Evolutionary conservation across 2,329 filamentous ascomycete genomes (phyloP).

Genomic region (Nemania serpens): DNA sequence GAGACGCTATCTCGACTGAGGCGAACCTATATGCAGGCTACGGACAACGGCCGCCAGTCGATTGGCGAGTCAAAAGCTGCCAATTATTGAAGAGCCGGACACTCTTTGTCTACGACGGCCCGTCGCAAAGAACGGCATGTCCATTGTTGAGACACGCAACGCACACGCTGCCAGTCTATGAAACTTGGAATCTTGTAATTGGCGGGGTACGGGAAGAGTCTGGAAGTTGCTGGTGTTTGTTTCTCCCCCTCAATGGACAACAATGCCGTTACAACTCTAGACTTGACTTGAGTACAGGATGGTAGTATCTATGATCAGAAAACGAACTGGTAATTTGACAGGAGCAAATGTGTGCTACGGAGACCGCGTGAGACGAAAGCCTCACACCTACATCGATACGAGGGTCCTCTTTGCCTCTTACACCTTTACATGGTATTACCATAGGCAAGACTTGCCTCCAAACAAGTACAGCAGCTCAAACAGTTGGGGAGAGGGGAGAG

Average conservation of each 20-base stretch:
- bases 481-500: background rate
- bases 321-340: slow-evolving; percentile 6
- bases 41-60: slow-evolving; percentile 16
- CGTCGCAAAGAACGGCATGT: slow-evolving; percentile 9
- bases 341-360: background rate
- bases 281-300: background rate
- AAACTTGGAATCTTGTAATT: slow-evolving; percentile 26
- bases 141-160: slow-evolving; percentile 21
- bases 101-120: background rate
- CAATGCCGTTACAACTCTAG: slow-evolving; percentile 6
- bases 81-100: slow-evolving; percentile 10
- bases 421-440: background rate
- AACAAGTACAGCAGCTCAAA: background rate
- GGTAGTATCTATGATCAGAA: background rate
- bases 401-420: background rate
- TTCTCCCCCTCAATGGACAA: background rate
- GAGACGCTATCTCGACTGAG: slow-evolving; percentile 12
- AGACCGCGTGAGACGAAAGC: background rate
- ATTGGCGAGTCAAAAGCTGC: slow-evolving; percentile 25
- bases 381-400: background rate
- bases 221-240: background rate
- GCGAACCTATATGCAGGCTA: slow-evolving; percentile 22
- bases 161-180: background rate
- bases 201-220: slow-evolving; percentile 3
- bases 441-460: background rate